Percentiles rank a stretch among this genome's conserved stretches.
These are phyloP conservation scores for Leptographium procerum DNA, from an alignment of 2,329 filamentous ascomycete genomes.

Conservation along the genomic window DNA sequence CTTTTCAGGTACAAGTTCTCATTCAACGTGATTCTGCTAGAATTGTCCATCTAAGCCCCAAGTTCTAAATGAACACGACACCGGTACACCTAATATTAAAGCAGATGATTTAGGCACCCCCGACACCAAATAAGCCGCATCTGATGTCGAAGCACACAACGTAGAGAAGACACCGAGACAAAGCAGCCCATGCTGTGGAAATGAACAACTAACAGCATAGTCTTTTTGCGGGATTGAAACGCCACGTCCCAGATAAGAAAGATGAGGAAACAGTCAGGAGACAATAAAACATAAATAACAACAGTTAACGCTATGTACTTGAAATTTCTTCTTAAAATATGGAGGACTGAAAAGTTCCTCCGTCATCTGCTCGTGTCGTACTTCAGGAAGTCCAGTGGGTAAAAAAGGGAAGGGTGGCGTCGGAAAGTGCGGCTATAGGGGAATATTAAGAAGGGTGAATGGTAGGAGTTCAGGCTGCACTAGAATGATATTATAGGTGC, in stretches of 20 bases:
- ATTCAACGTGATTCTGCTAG: neutral
- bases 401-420: neutral
- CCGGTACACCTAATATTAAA: neutral
- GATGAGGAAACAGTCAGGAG: neutral
- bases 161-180: too few species aligned
- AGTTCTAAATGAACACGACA: neutral
- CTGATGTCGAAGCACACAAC: neutral
- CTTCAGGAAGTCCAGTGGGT: slow-evolving; percentile 3
- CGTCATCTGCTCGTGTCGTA: slow-evolving; percentile 1
- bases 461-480: neutral
- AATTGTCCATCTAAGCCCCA: neutral
- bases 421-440: neutral
- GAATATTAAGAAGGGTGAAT: neutral
- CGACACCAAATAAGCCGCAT: neutral
- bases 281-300: neutral
- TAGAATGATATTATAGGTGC: neutral
- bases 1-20: neutral
- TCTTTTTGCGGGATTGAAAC: neutral
- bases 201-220: neutral
- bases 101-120: neutral
- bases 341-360: neutral
- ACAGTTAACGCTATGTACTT: slow-evolving; percentile 8
- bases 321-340: neutral
- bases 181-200: neutral
- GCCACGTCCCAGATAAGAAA: neutral